phyloP scores from a whole-genome alignment of 139 green algal species.

The Trebouxia sp. region DNA sequence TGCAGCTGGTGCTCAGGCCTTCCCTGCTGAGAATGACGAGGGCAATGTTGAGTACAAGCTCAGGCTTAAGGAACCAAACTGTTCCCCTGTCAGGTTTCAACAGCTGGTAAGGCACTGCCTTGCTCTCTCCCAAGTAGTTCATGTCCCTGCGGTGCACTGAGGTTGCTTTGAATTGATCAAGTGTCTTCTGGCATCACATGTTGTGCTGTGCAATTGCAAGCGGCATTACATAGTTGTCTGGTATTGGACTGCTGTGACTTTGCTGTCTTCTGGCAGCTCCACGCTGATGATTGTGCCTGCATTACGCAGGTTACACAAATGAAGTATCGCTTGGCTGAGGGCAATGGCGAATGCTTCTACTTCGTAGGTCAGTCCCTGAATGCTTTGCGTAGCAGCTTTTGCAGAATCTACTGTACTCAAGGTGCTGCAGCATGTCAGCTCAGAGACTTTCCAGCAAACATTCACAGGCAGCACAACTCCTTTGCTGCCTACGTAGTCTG shows the following conservation, averaged over 20 bases:
- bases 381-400: too few relatives aligned
- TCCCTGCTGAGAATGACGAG: conserved; percentile 63
- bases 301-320: conserved; percentile 84
- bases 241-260: too few relatives aligned
- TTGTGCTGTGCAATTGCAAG: background rate
- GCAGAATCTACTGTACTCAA: too few relatives aligned
- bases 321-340: conserved; percentile 83
- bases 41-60: conserved; percentile 90
- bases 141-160: background rate
- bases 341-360: conserved; percentile 78
- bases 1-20: background rate
- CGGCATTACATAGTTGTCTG: too few relatives aligned
- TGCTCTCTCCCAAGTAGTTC: background rate
- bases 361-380: conserved; percentile 60
- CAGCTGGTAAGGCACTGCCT: conserved; percentile 67
- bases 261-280: too few relatives aligned
- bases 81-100: conserved; percentile 68
- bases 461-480: too few relatives aligned
- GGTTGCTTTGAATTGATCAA: background rate
- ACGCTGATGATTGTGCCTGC: background rate
- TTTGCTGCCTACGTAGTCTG: too few relatives aligned
- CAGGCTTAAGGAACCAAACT: conserved; percentile 52
- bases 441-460: too few relatives aligned
- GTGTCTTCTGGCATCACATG: background rate
- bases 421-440: too few relatives aligned